A percentile compares a stretch with the other conserved stretches of the same genome.
Conservation (phyloP, 192 early-diverging fungal genomes). For the Geosiphon pyriformis region DNA sequence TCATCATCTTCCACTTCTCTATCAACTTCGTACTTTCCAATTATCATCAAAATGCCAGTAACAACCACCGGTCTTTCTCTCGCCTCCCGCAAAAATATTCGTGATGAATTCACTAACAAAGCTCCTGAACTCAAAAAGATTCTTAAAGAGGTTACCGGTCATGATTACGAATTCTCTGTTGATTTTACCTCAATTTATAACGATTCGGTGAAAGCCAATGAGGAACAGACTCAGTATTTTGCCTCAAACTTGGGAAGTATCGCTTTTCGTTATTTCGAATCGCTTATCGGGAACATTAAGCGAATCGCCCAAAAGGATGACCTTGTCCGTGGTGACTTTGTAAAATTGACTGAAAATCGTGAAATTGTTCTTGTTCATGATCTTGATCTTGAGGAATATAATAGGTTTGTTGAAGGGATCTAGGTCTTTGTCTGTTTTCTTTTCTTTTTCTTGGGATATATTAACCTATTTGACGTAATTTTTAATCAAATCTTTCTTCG, state of each 20-base stretch:
- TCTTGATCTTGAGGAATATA: background rate
- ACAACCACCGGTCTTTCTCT: slow-evolving; percentile 12
- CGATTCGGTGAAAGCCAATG: slow-evolving; percentile 1
- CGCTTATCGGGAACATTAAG: slow-evolving; percentile 2
- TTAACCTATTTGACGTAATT: background rate
- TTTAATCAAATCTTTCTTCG: background rate
- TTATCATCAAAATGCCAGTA: slow-evolving; percentile 1
- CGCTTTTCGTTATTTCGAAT: slow-evolving; percentile 17
- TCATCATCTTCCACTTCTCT: too few relatives aligned
- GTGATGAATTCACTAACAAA: slow-evolving; percentile 17
- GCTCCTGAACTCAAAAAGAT: slow-evolving; percentile 7
- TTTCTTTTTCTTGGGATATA: too few relatives aligned
- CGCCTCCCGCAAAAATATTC: slow-evolving; percentile 12
- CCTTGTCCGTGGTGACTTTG: slow-evolving; percentile 5
- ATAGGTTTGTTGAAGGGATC: background rate
- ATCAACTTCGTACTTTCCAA: too few relatives aligned
- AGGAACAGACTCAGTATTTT: background rate
- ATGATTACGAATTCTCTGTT: slow-evolving; percentile 15
- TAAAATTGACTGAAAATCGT: slow-evolving; percentile 2
- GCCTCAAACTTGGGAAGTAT: slow-evolving; percentile 1
- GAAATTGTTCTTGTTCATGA: slow-evolving; percentile 13
- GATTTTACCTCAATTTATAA: slow-evolving; percentile 5
- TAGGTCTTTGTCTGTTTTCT: too few relatives aligned
- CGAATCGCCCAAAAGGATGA: slow-evolving; percentile 5
- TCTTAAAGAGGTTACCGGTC: slow-evolving; percentile 3